Evolutionary conservation across 495 filamentous ascomycete genomes (phyloP), one percentile per base, ranked within the genome.

Genomic region (Annulohypoxylon bovei): DNA sequence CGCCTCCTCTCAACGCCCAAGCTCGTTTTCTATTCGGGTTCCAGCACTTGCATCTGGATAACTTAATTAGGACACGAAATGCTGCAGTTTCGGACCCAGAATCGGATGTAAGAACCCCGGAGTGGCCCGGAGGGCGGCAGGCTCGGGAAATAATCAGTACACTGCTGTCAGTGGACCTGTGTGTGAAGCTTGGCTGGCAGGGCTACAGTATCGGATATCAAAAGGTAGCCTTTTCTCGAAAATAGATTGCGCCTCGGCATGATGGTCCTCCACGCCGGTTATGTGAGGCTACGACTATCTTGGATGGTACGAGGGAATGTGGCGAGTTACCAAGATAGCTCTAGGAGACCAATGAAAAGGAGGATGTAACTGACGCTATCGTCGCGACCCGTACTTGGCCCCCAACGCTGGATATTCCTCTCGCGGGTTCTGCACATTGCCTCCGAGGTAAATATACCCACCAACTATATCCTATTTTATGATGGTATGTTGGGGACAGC

Each of bases 361-460:
- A 40, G 9, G 39, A 58, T 46, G 20, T 35, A 39, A 56, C 22
- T 23, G 42, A 32, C 23, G 23, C 49, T 40, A 47, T 56, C 27
- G 25, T 58, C 32, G 35, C 30, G 46, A 44, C 35, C 32, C 46
- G 53, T 40, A 30, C 54, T 55, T 65, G 61, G 54, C 61, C 63
- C 46, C 53, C 50, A 69, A 40, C 42, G 49, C 20, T 60, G 14
- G 37, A 39, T 14, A 55, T 53, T 32, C 35, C 54, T 46, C 27
- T 54, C 39, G 53, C 46, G 42, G 66, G 25, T 57, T n/a, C 20
- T 59, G 53, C 14, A 42, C 58, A 37, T 58, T 54, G 60, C 39
- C 20, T 70, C 61, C 61, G 20, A 47, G 60, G 42, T 32, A 44
- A 55, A 54, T 69, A 64, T 69, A 69, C 60, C 53, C 28, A 69